Base-by-base conservation (phyloP, 768 basidiomycete species). In the Kwoniella sp. region DNA sequence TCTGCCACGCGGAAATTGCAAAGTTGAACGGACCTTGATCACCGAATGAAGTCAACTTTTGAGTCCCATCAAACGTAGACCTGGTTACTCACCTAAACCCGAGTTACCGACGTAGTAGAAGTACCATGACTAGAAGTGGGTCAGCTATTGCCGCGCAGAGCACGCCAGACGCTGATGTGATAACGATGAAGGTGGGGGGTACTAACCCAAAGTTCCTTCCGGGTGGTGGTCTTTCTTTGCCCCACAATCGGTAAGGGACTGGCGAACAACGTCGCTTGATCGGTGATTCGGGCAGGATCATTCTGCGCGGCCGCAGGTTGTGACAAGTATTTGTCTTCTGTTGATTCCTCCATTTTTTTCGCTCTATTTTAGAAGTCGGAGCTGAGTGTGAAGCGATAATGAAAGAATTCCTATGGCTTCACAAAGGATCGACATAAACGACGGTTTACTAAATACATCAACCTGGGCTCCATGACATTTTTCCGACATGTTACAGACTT, bases 1-100 rank as follows among this genome's bases (percentile, higher is more conserved):
- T 76, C 51, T 76, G 74, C 74, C 74, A 76, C 2, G 74, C 74
- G 1, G 67, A 69, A 30, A 76, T 76, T 30, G 74, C 71, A 58
- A 75, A 75, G 58, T 75, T 75, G 67, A 75, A 75, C 9, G 73
- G 73, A 6, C 73, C 72, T 69, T 49, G 33, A 40, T 33, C 5
- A 29, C 24, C 1, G 37, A 49, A 2, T 44, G 27, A 33, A 17
- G 22, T 27, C n/a, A 59, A 19, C 26, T 59, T 10, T 21, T 51
- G n/a, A n/a, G n/a, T n/a, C n/a, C 21, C 24, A 22, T 29, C 15
- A 25, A 5, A 27, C 15, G 17, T 33, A 33, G 24, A 15, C 17
- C 7, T 29, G 48, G 1, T 9, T 10, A 63, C 68, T 54, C 47
- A 71, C 69, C 73, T 22, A 72, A 54, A 26, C 71, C 71, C 7